Evolutionary conservation across 2,329 filamentous ascomycete genomes (phyloP), one percentile per base, ranked within the genome.

Genomic region (Talaromyces albobiverticillius): DNA sequence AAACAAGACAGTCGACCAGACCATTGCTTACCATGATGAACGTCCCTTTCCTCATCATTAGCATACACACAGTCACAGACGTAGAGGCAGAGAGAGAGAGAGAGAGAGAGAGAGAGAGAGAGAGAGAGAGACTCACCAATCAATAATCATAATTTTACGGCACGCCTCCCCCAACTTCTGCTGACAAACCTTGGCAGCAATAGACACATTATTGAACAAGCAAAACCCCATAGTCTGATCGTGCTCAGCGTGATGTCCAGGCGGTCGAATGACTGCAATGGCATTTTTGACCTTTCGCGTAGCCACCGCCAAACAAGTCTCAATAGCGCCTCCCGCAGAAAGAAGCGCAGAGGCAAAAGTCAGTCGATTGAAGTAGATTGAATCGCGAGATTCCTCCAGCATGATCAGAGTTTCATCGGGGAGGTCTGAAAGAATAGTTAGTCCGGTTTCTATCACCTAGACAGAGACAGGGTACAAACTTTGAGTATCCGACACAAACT

Each of bases 131-230:
- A n/a, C 87, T 67, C 86, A 89, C 89, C 94, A 99, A 67, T 99
- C 94, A 7, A 99, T 78, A 61, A 99, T 94, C 53, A 99, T 73
- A 18, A 99, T 83, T 71, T 95, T 97, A 53, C 90, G 85, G 66
- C 93, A 96, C 8, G 76, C 76, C 3, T 93, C 83, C 1, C 89
- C 89, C 61, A 89, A 94, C 56, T 91, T 85, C 51, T 81, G 76
- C 68, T 96, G 91, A 67, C 92, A 96, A 11, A 92, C 88, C 56
- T 84, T 87, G n/a, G 91, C 87, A 1, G 92, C 93, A 55, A 99
- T 88, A 18, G 90, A 91, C 3, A 97, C 94, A 65, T 99, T 99
- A 75, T 99, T 96, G 76, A 97, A 97, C 56, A 97, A 83, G 69
- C 94, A 99, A 67, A 99, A 99, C 0, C 94, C 94, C 81, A 96